Base-by-base conservation (phyloP, 306 rosid species). In the Rubus idaeus region DNA sequence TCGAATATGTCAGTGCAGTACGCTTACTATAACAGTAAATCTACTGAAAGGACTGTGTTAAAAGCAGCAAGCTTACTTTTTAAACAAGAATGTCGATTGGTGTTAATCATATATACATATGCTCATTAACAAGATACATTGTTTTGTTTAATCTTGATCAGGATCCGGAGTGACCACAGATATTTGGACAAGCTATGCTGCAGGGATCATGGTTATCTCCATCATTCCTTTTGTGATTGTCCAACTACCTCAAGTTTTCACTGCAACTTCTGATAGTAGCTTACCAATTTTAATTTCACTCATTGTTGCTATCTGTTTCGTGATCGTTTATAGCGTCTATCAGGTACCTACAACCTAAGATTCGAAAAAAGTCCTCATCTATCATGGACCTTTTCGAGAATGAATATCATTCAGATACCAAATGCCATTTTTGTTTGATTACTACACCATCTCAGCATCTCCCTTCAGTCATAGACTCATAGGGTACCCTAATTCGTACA, bases 141-240 rank as follows among this genome's bases (percentile, higher is more conserved):
- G 53, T 10, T 26, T 16, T 8, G 6, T 8, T 4, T 56, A 56
- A 56, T 56, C 5, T 16, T 45, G 13, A 1, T 42, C 75, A 79
- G 74, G 67, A 42, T 65, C 83, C 26, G 83, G 78, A 14, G 52
- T 79, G 58, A 73, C 69, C 50, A 73, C 78, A 51, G 67, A 63
- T 72, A 53, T 62, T 21, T 65, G 78, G 83, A 79, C 83, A 4
- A 41, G 60, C 66, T 79, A 79, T 66, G 78, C 68, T 52, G 78
- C 74, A 41, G 1, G 39, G 67, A 79, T 66, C 9, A 62, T 73
- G 83, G 16, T 73, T 44, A 5, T 79, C 20, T 79, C 74, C 20
- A 11, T 65, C 8, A 73, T 79, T 18, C 83, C 78, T 4, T 52
- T 65, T 9, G 20, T 44, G 3, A 65, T 66, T 50, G 78, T 66